Conservation (phyloP, 1,284 basidiomycete genomes). For the Rhodotorula sp. region DNA sequence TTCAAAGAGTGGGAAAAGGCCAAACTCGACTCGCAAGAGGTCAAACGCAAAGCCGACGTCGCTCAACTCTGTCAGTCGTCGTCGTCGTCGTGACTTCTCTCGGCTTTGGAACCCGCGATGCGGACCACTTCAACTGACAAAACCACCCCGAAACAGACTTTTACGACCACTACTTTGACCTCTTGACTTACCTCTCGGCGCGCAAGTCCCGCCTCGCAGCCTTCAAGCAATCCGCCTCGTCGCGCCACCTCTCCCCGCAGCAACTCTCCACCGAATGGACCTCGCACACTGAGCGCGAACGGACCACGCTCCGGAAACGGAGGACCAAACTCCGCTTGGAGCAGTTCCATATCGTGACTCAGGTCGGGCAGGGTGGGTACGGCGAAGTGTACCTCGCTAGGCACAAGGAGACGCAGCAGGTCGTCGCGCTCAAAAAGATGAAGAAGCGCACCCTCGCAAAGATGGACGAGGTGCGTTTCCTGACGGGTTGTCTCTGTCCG, state of each 20-base stretch:
- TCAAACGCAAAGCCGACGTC: slow-evolving; percentile 88
- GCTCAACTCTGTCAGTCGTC: slow-evolving; percentile 84
- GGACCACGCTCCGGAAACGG: slow-evolving; percentile 80
- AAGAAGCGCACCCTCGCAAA: slow-evolving; percentile 84
- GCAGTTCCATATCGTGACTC: slow-evolving; percentile 90
- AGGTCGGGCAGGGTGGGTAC: slow-evolving; percentile 94
- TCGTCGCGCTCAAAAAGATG: slow-evolving; percentile 96
- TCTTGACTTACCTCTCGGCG: slow-evolving; percentile 77
- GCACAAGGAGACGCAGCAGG: slow-evolving; percentile 85
- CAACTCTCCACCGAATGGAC: slow-evolving; percentile 65
- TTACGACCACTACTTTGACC: slow-evolving; percentile 59
- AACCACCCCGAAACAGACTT: slow-evolving; percentile 31
- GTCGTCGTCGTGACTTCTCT: too few species aligned
- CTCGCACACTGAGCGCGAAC: slow-evolving; percentile 86
- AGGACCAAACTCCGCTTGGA: slow-evolving; percentile 82
- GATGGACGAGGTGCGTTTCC: slow-evolving; percentile 81
- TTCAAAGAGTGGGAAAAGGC: slow-evolving; percentile 72
- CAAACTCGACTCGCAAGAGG: slow-evolving; percentile 74
- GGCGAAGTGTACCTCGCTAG: slow-evolving; percentile 91
- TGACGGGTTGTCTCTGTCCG: background rate
- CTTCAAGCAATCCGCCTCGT: slow-evolving; percentile 77
- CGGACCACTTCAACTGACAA: background rate
- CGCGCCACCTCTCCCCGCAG: slow-evolving; percentile 52
- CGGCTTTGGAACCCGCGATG: too few species aligned
- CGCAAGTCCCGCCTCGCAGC: slow-evolving; percentile 75